Base-by-base conservation (phyloP, 495 filamentous ascomycete species). In the Cudoniella acicularis region DNA sequence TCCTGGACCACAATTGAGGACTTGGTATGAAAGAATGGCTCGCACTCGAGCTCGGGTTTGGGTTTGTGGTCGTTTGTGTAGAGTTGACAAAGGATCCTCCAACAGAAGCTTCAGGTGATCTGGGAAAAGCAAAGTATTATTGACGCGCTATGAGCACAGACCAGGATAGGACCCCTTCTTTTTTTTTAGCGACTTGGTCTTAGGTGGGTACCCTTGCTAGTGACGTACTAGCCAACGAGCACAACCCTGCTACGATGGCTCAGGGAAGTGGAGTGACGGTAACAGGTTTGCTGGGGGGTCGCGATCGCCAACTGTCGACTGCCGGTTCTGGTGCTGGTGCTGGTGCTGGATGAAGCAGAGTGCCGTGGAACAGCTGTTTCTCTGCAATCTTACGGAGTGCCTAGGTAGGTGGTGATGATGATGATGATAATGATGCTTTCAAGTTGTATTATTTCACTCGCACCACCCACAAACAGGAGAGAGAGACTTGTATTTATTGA, bases 1-100 rank as follows among this genome's bases (percentile, higher is more conserved):
- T 25, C 3, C 11, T 25, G 56, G n/a, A 22, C 50, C 46, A 36
- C 56, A 57, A 57, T 54, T 40, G 54, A 43, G 17, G 21, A 46
- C 20, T n/a, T 17, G 43, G 43, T 8, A 9, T 47, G 43, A 47
- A 17, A 8, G 9, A 9, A n/a, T 41, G 9, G 9, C 36, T 41
- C 36, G 36, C 9, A 9, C 17, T 17, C 20, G n/a, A 47, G 16
- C 43, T 47, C n/a, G n/a, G n/a, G 13, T n/a, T n/a, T 8, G 43
- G n/a, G 13, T n/a, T n/a, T 47, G 43, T 17, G 8, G 43, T 9
- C 13, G 13, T n/a, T 17, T 17, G 20, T 47, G 43, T 4, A 47
- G 17, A 21, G 17, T 47, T 4, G 8, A n/a, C 16, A 47, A 47
- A 17, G 43, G 20, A 47, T 21, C 13, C 8, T n/a, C 8, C n/a